These are phyloP conservation scores for Ottelia alismoides DNA, from an alignment of 106 monocot species.

Conservation along the genomic window DNA sequence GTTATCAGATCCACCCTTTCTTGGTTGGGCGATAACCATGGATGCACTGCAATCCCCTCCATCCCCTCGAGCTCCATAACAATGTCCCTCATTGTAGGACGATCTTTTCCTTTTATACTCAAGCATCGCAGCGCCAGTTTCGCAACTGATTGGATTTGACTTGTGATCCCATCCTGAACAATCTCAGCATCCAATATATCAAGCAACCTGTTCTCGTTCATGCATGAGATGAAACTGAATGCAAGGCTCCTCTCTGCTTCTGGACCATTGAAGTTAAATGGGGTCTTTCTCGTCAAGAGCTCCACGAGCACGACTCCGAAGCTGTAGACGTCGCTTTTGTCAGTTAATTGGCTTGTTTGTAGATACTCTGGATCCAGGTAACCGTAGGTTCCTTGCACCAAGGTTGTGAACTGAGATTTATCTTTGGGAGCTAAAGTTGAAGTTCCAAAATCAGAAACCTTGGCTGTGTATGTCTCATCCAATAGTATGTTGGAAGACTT, in stretches of 20 bases:
- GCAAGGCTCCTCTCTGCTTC: background rate
- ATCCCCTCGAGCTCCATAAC: background rate
- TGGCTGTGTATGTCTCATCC: slow-evolving; percentile 3
- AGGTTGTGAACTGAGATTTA: background rate
- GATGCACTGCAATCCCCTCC: too few species aligned
- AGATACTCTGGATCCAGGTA: slow-evolving; percentile 12
- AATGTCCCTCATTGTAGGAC: slow-evolving; percentile 5
- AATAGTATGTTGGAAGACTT: slow-evolving; percentile 11
- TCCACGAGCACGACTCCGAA: slow-evolving; percentile 3
- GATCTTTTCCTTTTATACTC: background rate
- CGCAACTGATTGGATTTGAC: background rate
- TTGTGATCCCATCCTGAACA: background rate
- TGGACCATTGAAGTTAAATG: background rate
- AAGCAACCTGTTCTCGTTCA: background rate
- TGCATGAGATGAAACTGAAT: background rate
- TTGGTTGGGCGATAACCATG: too few species aligned
- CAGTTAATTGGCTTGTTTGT: slow-evolving; percentile 1
- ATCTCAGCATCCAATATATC: slow-evolving; percentile 4
- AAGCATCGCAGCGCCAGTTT: background rate
- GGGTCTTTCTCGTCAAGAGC: background rate
- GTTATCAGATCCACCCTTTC: too few species aligned
- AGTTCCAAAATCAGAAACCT: slow-evolving; percentile 12
- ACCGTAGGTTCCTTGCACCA: slow-evolving; percentile 8
- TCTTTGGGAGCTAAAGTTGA: slow-evolving; percentile 1
- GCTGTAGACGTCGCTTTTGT: slow-evolving; percentile 10